These are phyloP conservation scores for Phytophthora sojae DNA, from an alignment of 352 stramenopile genomes.

Conservation along the genomic window DNA sequence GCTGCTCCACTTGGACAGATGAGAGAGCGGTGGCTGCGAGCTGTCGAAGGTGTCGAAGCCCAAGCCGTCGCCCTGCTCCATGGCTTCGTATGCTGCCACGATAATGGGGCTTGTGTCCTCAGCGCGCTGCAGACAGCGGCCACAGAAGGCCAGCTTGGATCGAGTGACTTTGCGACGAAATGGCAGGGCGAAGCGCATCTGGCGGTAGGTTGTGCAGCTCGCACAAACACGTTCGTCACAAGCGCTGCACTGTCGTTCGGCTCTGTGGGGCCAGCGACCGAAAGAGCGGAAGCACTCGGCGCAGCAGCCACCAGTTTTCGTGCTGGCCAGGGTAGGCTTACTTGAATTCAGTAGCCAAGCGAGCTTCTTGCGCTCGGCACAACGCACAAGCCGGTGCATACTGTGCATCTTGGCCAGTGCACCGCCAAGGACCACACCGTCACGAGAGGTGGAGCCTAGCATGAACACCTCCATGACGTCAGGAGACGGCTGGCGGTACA, in stretches of 20 bases:
- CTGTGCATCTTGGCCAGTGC: constrained; percentile 40
- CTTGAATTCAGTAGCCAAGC: constrained; percentile 43
- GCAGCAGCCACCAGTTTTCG: constrained; percentile 34
- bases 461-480: constrained; percentile 44
- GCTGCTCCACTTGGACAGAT: constrained; percentile 29
- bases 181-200: constrained; percentile 40
- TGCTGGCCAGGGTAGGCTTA: constrained; percentile 32
- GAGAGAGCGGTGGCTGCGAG: constrained; percentile 17
- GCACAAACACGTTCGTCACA: constrained; percentile 43
- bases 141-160: constrained; percentile 39
- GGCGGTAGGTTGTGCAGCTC: constrained; percentile 32
- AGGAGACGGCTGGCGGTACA: constrained; percentile 39
- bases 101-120: constrained; percentile 36
- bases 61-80: constrained; percentile 33
- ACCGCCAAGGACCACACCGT: constrained; percentile 36
- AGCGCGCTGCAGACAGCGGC: constrained; percentile 37
- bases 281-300: constrained; percentile 42
- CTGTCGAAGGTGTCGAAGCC: constrained; percentile 29
- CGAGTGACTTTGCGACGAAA: constrained; percentile 37
- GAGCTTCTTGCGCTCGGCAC: constrained; percentile 43
- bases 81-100: constrained; percentile 38
- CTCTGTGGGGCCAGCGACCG: constrained; percentile 31
- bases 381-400: constrained; percentile 33
- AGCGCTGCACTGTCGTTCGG: constrained; percentile 39
- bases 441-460: constrained; percentile 37